These are phyloP conservation scores for Rubia yunnanensis DNA, from an alignment of 257 asterid species.

Conservation along the genomic window DNA sequence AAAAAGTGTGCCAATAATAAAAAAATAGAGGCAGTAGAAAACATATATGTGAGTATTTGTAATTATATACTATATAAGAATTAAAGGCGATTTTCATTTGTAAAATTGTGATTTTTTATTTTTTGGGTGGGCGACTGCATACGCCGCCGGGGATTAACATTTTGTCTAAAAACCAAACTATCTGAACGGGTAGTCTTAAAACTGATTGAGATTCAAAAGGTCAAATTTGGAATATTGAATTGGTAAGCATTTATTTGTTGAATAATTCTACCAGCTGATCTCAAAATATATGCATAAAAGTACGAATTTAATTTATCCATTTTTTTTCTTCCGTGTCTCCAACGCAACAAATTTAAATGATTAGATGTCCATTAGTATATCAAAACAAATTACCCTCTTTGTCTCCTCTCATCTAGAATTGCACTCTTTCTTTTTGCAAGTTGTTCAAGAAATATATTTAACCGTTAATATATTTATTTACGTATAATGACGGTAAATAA, in stretches of 20 bases:
- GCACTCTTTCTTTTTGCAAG: too few relatives aligned
- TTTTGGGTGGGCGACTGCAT: too few relatives aligned
- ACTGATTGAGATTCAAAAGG: not conserved
- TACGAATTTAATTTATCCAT: not conserved
- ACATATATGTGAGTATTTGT: too few relatives aligned
- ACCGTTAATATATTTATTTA: too few relatives aligned
- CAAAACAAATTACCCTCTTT: not conserved
- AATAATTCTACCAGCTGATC: not conserved
- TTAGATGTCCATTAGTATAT: not conserved
- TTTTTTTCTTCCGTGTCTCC: not conserved
- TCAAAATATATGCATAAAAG: not conserved
- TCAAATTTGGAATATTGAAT: not conserved
- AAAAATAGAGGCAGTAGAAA: too few relatives aligned
- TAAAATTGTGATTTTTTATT: too few relatives aligned
- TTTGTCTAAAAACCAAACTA: not conserved
- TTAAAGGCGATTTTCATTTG: too few relatives aligned
- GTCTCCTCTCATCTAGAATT: too few relatives aligned
- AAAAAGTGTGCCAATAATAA: too few relatives aligned
- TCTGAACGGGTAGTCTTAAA: not conserved
- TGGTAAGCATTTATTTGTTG: not conserved
- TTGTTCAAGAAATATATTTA: too few relatives aligned
- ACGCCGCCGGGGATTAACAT: not conserved
- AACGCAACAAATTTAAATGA: not conserved
- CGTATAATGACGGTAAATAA: too few relatives aligned
- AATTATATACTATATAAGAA: too few relatives aligned